Evolutionary conservation across 352 stramenopile genomes (phyloP), one percentile per base, ranked within the genome.

Genomic region (Globisporangium emineosum): DNA sequence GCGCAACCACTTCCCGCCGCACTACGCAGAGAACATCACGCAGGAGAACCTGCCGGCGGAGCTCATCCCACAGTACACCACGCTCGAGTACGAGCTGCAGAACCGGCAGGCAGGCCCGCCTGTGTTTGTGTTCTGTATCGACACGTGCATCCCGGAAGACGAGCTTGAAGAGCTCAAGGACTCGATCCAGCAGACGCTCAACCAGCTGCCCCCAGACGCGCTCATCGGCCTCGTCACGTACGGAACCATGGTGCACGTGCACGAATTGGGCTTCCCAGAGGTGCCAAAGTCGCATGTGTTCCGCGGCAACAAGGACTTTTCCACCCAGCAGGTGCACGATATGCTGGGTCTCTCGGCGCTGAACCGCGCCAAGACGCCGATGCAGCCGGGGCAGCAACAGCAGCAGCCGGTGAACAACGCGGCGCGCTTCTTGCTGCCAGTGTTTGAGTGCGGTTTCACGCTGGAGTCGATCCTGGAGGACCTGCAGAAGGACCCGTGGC

Each of bases 61-160:
- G 76, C 88, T 99, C 7, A 99, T 99, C 72, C 96, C 97, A 43
- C 94, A 99, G 77, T 99, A 98, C 79, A 98, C 94, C n/a, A 99
- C 97, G 43, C 91, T 99, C 29, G 98, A 99, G 78, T 99, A 99
- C 77, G 96, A 99, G 72, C 81, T 99, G 53, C 96, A 98, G 70
- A 89, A 91, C 67, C 85, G 86, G 25, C 78, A 94, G 66, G 88
- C 88, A 19, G 94, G 97, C 15, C 96, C 97, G n/a, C 97, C 98
- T 8, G 94, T 98, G 33, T 99, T 99, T 75, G 78, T 99, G 21
- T 99, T 99, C 57, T 92, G 81, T 51, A 93, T 99, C 64, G 98
- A 99, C 84, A 99, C 97, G 32, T 99, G 97, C 71, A 75, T 98
- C 33, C 88, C 92, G n/a, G 92, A 98, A 61, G 93, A 98, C 50